Evolutionary conservation across 2,329 filamentous ascomycete species (phyloP).

Genomic region (Diplodia sapinea): DNA sequence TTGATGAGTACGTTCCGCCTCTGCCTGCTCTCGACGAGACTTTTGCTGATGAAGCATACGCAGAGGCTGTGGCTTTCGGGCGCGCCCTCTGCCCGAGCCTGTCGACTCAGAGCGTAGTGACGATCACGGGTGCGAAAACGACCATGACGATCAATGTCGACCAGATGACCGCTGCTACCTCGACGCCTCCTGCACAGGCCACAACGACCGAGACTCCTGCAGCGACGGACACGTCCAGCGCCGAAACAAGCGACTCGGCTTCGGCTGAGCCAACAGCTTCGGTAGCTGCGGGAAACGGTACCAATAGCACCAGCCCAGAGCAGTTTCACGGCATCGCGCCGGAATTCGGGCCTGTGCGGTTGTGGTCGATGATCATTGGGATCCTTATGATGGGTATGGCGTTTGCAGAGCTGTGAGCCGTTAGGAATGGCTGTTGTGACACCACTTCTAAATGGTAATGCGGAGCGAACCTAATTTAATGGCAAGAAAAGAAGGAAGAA

Average conservation of each 20-base stretch:
- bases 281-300: background rate
- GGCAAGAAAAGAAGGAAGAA: background rate
- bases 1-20: constrained; percentile 7
- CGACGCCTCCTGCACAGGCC: background rate
- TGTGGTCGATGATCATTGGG: constrained; percentile 22
- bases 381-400: constrained; percentile 26
- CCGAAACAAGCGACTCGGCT: background rate
- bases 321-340: constrained; percentile 19
- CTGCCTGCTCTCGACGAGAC: background rate
- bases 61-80: constrained; percentile 9
- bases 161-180: background rate
- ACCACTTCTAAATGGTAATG: background rate
- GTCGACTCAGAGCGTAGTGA: constrained; percentile 5
- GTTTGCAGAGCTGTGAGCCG: constrained; percentile 32
- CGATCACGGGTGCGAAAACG: constrained; percentile 3
- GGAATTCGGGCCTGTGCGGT: constrained; percentile 23
- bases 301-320: background rate
- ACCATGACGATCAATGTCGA: background rate
- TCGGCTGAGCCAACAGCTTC: constrained; percentile 10
- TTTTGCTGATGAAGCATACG: background rate
- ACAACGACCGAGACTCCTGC: background rate
- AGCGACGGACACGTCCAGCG: background rate
- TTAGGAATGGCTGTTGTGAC: background rate
- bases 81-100: constrained; percentile 14
- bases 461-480: background rate